Base-by-base conservation (phyloP, 1,284 basidiomycete genomes). In the Rhodotorula sp. region DNA sequence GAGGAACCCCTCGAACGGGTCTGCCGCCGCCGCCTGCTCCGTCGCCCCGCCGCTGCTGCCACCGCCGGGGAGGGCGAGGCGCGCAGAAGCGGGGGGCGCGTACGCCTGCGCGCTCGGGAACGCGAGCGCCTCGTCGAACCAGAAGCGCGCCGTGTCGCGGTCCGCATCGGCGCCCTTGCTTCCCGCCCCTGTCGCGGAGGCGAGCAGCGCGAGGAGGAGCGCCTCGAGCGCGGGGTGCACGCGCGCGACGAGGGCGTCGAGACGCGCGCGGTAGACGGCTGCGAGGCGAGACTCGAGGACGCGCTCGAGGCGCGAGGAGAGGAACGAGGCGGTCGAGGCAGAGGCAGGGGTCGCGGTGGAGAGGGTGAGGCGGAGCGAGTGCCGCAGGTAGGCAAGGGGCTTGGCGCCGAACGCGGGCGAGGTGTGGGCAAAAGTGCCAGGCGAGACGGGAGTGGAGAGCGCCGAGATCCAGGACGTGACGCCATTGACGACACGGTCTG, bases 1-100 rank as follows among this genome's bases (percentile, higher is more conserved):
- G n/a, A 73, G 52, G 71, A 78, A 78, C 21, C 60, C 16, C 10
- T 62, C 66, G 65, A 77, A 75, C 41, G 74, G 70, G 42, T 63
- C 70, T 8, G 50, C 3, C 12, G n/a, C 19, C n/a, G n/a, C 42
- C 46, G 10, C 44, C 2, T 8, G 21, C 41, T 2, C 10, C 17
- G 4, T 16, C 21, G 4, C 34, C 34, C 42, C 34, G 19, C 19
- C 34, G 3, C 12, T 14, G 3, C 21, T 8, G 4, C 44, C 45
- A 3, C 16, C 25, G 53, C 27, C 17, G 54, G 17, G 1, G 48
- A 19, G 4, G 67, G 46, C 44, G 64, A 44, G 19, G 34, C 34
- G 34, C 34, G 34, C 34, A 1, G 69, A 19, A 57, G 52, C 34
- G 50, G 8, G 64, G 21, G 16, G 67, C n/a, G 23, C 62, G 27